Evolutionary conservation across 495 filamentous ascomycete genomes (phyloP), one percentile per base, ranked within the genome.

Genomic region (Trichoderma asperelloides): DNA sequence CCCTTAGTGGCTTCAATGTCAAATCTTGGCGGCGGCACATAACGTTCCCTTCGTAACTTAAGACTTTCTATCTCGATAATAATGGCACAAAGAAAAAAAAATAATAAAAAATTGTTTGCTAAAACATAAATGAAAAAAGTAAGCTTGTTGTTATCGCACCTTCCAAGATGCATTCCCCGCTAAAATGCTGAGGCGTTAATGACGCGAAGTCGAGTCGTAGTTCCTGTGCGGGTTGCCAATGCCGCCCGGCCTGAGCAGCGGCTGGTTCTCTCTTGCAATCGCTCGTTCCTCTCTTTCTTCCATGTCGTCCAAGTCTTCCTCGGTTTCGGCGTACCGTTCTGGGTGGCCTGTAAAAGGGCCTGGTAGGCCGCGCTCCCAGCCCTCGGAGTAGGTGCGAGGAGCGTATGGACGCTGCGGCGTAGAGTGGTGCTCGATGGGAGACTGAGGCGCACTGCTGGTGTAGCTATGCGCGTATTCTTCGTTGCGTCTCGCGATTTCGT

Each of bases 401-500:
- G 66, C 37, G 33, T 63, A 43, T 21, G 66, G 66, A 9, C 66
- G 66, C 18, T 62, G 21, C 7, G 25, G 70, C 49, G 70, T 74
- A 70, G 63, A 1, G n/a, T 65, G 64, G 28, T 47, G 40, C 18
- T 65, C 64, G 66, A 11, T 69, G 66, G 33, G 51, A 25, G 69
- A 47, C 45, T 43, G 30, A 33, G 60, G 68, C 66, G 64, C 40
- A 66, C 33, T 57, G 62, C 25, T 47, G 27, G 43, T n/a, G 63
- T 71, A 37, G 67, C 33, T 27, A 62, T 39, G 33, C 62, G 64
- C 27, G 62, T 45, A 21, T 43, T 23, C 47, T 39, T 23, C 41
- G 45, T 21, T 30, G 47, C 69, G 69, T 51, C 66, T 69, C 4
- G 69, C 70, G 9, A 77, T 75, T 74, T 96, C 90, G 73, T 92